phyloP scores from a whole-genome alignment of 2,329 filamentous ascomycete genomes.

The Epichloe amarillans region DNA sequence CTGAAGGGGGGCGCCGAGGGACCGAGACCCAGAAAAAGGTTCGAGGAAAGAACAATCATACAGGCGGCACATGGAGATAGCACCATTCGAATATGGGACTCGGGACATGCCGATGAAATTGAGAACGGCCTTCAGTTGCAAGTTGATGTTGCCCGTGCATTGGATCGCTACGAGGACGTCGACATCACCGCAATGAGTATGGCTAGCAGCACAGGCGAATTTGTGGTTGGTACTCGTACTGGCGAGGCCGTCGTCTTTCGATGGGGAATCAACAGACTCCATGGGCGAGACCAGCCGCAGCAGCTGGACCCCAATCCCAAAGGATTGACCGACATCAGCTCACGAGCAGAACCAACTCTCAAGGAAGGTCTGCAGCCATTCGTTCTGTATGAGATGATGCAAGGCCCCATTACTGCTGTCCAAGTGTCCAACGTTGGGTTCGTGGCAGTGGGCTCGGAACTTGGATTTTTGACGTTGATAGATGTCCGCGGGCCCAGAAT shows the following conservation, averaged over 20 bases:
- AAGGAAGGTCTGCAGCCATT: conserved; percentile 73
- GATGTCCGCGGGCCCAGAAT: conserved; percentile 79
- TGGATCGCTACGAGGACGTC: conserved; percentile 66
- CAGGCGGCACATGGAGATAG: conserved; percentile 84
- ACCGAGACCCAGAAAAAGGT: conserved; percentile 55
- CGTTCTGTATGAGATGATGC: conserved; percentile 68
- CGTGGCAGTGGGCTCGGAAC: conserved; percentile 72
- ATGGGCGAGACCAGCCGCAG: conserved; percentile 44
- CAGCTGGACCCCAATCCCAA: conserved; percentile 48
- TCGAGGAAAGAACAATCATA: conserved; percentile 72
- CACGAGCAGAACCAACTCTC: conserved; percentile 56
- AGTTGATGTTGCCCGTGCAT: conserved; percentile 70
- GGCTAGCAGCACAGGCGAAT: conserved; percentile 67
- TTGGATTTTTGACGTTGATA: conserved; percentile 66
- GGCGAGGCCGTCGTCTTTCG: conserved; percentile 83
- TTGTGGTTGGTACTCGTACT: conserved; percentile 65
- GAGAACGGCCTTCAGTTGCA: conserved; percentile 76
- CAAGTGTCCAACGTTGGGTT: conserved; percentile 91
- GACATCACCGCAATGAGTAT: conserved; percentile 71
- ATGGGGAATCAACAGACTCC: conserved; percentile 70
- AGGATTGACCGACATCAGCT: conserved; percentile 60
- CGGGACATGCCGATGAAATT: conserved; percentile 81
- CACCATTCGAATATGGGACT: conserved; percentile 85
- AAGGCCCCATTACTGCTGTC: conserved; percentile 66
- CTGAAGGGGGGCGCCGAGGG: conserved; percentile 73